phyloP scores from a whole-genome alignment of 2,329 filamentous ascomycete species.

The Rhynchosporium graminicola region DNA sequence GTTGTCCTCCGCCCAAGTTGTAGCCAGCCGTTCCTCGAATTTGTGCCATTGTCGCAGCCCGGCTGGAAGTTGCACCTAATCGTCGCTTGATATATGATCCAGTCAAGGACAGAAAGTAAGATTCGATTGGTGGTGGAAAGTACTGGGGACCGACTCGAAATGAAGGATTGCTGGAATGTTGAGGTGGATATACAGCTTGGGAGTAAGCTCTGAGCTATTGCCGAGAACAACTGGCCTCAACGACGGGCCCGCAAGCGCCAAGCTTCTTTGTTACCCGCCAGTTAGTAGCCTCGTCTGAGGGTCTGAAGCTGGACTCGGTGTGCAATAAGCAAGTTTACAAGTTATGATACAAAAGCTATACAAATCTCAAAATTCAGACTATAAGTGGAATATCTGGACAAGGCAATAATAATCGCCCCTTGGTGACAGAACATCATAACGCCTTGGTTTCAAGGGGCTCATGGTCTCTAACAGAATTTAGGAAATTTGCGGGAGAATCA shows the following conservation, averaged over 20 bases:
- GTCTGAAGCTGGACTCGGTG: neutral
- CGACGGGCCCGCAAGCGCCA: slow-evolving; percentile 1
- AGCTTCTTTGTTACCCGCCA: slow-evolving; percentile 6
- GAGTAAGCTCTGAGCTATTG: slow-evolving; percentile 16
- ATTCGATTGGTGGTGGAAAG: slow-evolving; percentile 3
- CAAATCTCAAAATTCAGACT: too few relatives aligned
- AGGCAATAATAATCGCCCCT: too few relatives aligned
- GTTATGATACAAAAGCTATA: too few relatives aligned
- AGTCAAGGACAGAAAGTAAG: slow-evolving; percentile 1
- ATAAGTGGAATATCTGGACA: too few relatives aligned
- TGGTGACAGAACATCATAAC: too few relatives aligned
- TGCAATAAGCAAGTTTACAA: too few relatives aligned
- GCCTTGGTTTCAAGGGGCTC: too few relatives aligned
- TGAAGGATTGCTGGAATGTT: neutral
- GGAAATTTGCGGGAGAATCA: too few relatives aligned
- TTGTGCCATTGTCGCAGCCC: slow-evolving; percentile 52
- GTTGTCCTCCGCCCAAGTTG: slow-evolving; percentile 42
- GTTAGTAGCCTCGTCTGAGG: too few relatives aligned
- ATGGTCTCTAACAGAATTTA: too few relatives aligned
- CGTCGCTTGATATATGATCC: slow-evolving; percentile 24
- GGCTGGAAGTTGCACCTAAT: slow-evolving; percentile 35
- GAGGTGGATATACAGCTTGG: slow-evolving; percentile 16
- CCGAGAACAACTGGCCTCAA: slow-evolving; percentile 19
- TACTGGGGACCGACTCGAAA: neutral
- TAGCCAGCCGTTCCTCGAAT: slow-evolving; percentile 56